Evolutionary conservation across 768 basidiomycete species (phyloP).

Genomic region (Suillus sp.): DNA sequence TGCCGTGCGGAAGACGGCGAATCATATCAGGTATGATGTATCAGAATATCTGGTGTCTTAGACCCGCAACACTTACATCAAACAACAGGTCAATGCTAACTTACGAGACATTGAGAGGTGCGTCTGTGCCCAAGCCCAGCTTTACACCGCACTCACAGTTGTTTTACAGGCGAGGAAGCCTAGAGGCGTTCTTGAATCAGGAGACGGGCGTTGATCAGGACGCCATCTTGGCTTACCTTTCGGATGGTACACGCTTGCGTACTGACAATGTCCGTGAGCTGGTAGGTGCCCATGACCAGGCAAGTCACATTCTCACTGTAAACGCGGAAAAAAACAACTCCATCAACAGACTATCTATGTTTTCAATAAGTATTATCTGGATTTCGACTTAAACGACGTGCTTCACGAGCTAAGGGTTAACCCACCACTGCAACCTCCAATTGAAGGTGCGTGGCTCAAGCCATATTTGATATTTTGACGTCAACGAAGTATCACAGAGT

Average conservation of each 20-base stretch:
- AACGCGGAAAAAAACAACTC: constrained; percentile 17
- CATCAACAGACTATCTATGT: constrained; percentile 68
- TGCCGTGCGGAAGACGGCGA: constrained; percentile 68
- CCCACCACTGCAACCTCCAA: constrained; percentile 64
- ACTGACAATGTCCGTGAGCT: constrained; percentile 76
- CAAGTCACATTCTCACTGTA: constrained; percentile 32
- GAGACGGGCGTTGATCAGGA: constrained; percentile 73
- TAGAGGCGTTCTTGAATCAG: constrained; percentile 73
- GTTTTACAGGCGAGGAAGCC: constrained; percentile 52
- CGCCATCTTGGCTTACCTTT: constrained; percentile 72
- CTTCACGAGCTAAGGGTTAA: constrained; percentile 62
- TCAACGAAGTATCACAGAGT: constrained; percentile 41
- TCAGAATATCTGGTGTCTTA: neutral
- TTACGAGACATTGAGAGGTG: constrained; percentile 81
- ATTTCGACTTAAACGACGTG: constrained; percentile 66
- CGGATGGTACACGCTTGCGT: constrained; percentile 75
- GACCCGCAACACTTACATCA: neutral
- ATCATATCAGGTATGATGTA: constrained; percentile 51
- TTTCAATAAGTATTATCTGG: constrained; percentile 81
- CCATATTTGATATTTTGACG: neutral
- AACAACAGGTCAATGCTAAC: constrained; percentile 54
- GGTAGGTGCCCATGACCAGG: constrained; percentile 75
- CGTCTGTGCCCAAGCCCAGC: constrained; percentile 17
- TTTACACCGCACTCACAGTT: constrained; percentile 10
- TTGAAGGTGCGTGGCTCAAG: constrained; percentile 56